Percentiles rank a stretch among this genome's conserved stretches.
phyloP scores from a whole-genome alignment of 2,329 filamentous ascomycete genomes.

The Hymenoscyphus occultus region DNA sequence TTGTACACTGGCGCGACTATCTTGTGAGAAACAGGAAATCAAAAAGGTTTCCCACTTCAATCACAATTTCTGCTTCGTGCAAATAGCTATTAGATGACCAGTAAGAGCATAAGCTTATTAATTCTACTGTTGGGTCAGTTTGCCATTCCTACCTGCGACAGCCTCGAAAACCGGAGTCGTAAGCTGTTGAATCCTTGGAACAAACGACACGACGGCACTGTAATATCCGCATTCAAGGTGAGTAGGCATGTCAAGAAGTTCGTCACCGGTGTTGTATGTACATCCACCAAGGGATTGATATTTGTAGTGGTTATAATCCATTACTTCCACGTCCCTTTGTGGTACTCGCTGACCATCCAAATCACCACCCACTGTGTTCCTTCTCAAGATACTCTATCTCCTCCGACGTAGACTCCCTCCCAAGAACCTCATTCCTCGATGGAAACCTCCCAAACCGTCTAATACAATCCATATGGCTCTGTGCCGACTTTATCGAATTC shows the following conservation, averaged over 20 bases:
- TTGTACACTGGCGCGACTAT: no score
- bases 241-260: neutral
- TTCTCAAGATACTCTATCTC: slow-evolving; percentile 26
- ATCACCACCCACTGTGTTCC: slow-evolving; percentile 25
- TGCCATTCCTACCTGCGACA: no score
- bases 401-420: slow-evolving; percentile 26
- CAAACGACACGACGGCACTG: neutral
- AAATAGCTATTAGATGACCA: no score
- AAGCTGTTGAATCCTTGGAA: no score
- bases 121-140: no score
- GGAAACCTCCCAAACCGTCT: slow-evolving; percentile 29
- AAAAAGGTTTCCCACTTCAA: no score
- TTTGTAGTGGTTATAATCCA: neutral
- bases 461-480: slow-evolving; percentile 22
- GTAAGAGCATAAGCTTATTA: no score
- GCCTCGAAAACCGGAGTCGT: no score
- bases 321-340: neutral
- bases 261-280: neutral
- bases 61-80: no score
- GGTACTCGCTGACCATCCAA: no score
- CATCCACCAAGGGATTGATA: neutral
- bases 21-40: no score
- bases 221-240: neutral
- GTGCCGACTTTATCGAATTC: slow-evolving; percentile 11
- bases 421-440: slow-evolving; percentile 23